Evolutionary conservation across 1,139 yeast genomes (phyloP).

Genomic region (Sugiyamaella novakii): DNA sequence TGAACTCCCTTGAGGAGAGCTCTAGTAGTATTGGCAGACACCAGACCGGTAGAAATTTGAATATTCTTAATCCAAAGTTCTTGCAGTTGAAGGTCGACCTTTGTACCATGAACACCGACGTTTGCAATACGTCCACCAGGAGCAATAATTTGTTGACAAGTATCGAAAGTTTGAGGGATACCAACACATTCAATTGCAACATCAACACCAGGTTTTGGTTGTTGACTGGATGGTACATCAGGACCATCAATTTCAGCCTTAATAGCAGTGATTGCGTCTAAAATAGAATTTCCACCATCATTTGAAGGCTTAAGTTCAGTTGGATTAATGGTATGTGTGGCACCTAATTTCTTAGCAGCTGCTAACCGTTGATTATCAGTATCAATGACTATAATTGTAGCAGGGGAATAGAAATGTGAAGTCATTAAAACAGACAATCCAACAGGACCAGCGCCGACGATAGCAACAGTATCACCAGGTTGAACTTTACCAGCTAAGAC

Average conservation of each 20-base stretch:
- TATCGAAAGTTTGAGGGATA: slow-evolving; percentile 49
- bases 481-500: slow-evolving; percentile 45
- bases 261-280: slow-evolving; percentile 37
- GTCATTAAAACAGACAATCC: slow-evolving; percentile 50
- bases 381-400: slow-evolving; percentile 48
- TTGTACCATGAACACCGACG: slow-evolving; percentile 51
- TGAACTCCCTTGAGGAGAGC: slow-evolving; percentile 43
- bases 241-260: slow-evolving; percentile 30
- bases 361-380: slow-evolving; percentile 48
- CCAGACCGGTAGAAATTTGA: slow-evolving; percentile 49
- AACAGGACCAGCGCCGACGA: slow-evolving; percentile 55
- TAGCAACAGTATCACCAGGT: slow-evolving; percentile 49
- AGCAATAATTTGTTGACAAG: slow-evolving; percentile 49
- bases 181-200: slow-evolving; percentile 56
- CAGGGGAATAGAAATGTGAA: slow-evolving; percentile 45
- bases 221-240: slow-evolving; percentile 26
- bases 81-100: slow-evolving; percentile 48
- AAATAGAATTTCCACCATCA: slow-evolving; percentile 31
- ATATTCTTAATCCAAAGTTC: slow-evolving; percentile 52
- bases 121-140: slow-evolving; percentile 54
- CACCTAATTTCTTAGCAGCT: slow-evolving; percentile 47
- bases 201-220: slow-evolving; percentile 48
- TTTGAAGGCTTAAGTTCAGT: slow-evolving; percentile 27
- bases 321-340: slow-evolving; percentile 48
- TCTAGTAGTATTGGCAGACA: slow-evolving; percentile 47